phyloP scores from a whole-genome alignment of 2,329 filamentous ascomycete genomes.

The Nakataea oryzae region DNA sequence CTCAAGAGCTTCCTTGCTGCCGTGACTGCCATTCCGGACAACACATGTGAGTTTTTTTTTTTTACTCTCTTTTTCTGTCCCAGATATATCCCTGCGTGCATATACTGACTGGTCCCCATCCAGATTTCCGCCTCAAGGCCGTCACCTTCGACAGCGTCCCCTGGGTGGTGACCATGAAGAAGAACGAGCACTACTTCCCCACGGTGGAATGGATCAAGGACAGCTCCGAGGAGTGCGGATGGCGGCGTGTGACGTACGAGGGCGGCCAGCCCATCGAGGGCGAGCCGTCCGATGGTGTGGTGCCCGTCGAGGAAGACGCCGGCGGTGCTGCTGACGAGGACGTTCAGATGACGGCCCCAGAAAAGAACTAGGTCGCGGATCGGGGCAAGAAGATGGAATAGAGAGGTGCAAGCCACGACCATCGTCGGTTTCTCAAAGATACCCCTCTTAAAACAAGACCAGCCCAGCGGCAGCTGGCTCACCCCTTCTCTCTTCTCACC shows the following conservation, averaged over 20 bases:
- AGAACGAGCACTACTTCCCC: slow-evolving; percentile 93
- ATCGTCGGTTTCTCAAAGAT: too few relatives aligned
- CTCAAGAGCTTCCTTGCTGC: slow-evolving; percentile 70
- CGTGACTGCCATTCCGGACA: slow-evolving; percentile 83
- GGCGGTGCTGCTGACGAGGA: slow-evolving; percentile 26
- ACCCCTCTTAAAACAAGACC: too few relatives aligned
- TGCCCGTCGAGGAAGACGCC: slow-evolving; percentile 26
- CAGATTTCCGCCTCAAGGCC: slow-evolving; percentile 90
- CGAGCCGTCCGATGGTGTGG: slow-evolving; percentile 41
- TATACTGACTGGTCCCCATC: background rate
- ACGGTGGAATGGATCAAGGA: slow-evolving; percentile 63
- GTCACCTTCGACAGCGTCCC: slow-evolving; percentile 97
- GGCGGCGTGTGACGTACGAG: slow-evolving; percentile 54
- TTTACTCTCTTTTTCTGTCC: background rate
- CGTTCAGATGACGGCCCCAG: slow-evolving; percentile 1
- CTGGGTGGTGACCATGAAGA: slow-evolving; percentile 99
- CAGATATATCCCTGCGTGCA: too few relatives aligned
- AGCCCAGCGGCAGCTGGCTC: too few relatives aligned
- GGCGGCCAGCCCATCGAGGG: slow-evolving; percentile 40
- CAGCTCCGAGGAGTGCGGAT: slow-evolving; percentile 44
- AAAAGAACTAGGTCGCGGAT: background rate
- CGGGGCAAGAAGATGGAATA: too few relatives aligned
- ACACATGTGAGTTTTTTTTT: slow-evolving; percentile 58
- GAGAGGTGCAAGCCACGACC: too few relatives aligned
- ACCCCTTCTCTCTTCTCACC: too few relatives aligned